Conservation (phyloP, 192 early-diverging fungal species). For the Chytriomyces confervae region DNA sequence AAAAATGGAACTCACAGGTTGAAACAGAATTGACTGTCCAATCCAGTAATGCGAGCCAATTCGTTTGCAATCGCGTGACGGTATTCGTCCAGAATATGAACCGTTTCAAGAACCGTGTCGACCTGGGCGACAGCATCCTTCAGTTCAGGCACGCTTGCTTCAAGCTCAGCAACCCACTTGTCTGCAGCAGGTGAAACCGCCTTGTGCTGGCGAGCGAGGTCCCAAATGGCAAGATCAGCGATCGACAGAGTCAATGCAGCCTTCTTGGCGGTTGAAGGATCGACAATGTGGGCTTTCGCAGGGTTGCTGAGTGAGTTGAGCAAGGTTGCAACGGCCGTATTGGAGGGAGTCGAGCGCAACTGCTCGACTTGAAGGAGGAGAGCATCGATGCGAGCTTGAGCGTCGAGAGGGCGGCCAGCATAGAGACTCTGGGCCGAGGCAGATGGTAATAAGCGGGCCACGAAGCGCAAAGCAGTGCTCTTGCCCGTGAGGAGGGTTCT, state of each 20-base stretch:
- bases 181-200: conserved; percentile 6
- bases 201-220: conserved; percentile 19
- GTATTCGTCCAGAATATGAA: conserved; percentile 35
- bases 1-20: conserved; percentile 12
- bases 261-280: not conserved
- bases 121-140: conserved; percentile 25
- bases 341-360: not conserved
- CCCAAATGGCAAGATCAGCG: conserved; percentile 37
- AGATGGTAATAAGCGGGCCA: conserved; percentile 14
- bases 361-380: not conserved
- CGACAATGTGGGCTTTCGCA: not conserved
- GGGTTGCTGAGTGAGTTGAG: conserved; percentile 10
- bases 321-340: not conserved
- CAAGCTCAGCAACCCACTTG: conserved; percentile 29
- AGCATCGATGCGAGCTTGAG: conserved; percentile 11
- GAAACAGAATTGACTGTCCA: conserved; percentile 8
- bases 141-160: not conserved
- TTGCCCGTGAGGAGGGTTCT: conserved; percentile 25
- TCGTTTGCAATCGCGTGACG: conserved; percentile 31
- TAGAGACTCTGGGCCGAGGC: not conserved
- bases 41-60: conserved; percentile 27
- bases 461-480: conserved; percentile 27
- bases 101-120: conserved; percentile 13
- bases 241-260: conserved; percentile 7
- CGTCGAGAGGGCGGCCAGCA: conserved; percentile 11